These are phyloP conservation scores for Neohortaea acidophila DNA, from an alignment of 495 filamentous ascomycete genomes.

Conservation along the genomic window DNA sequence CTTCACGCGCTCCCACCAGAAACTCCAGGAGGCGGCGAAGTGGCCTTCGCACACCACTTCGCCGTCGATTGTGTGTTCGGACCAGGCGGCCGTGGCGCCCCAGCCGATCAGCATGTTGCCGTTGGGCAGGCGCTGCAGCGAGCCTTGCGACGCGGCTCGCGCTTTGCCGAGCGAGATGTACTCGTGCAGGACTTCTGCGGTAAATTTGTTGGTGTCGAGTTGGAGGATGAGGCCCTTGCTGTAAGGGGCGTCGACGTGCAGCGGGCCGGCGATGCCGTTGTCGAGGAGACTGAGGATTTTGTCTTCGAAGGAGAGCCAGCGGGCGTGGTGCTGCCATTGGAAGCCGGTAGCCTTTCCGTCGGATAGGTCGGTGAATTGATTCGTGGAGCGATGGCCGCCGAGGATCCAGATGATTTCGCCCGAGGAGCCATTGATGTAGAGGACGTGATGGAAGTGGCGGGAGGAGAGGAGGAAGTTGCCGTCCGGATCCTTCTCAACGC, in stretches of 20 bases:
- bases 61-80: constrained; percentile 13
- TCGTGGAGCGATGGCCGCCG: constrained; percentile 18
- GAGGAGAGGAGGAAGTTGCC: constrained; percentile 24
- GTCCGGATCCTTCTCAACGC: constrained; percentile 20
- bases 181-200: constrained; percentile 1
- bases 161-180: constrained; percentile 13
- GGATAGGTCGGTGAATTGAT: constrained; percentile 16
- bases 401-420: constrained; percentile 20
- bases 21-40: constrained; percentile 11
- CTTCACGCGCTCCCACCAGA: constrained; percentile 14
- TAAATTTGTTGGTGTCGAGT: constrained; percentile 9
- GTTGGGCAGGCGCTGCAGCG: constrained; percentile 14
- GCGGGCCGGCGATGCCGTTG: constrained; percentile 17
- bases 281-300: constrained; percentile 19
- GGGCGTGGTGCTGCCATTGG: constrained; percentile 21
- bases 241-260: constrained; percentile 14
- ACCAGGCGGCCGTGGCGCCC: constrained; percentile 13
- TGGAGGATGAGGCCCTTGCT: constrained; percentile 15
- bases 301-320: constrained; percentile 16
- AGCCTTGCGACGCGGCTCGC: constrained; percentile 18
- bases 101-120: constrained; percentile 19
- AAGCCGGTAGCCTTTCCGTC: constrained; percentile 17
- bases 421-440: constrained; percentile 16
- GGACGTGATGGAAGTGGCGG: constrained; percentile 17
- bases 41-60: constrained; percentile 18